Conservation (phyloP, 192 early-diverging fungal genomes). For the Backusella tuberculispora region DNA sequence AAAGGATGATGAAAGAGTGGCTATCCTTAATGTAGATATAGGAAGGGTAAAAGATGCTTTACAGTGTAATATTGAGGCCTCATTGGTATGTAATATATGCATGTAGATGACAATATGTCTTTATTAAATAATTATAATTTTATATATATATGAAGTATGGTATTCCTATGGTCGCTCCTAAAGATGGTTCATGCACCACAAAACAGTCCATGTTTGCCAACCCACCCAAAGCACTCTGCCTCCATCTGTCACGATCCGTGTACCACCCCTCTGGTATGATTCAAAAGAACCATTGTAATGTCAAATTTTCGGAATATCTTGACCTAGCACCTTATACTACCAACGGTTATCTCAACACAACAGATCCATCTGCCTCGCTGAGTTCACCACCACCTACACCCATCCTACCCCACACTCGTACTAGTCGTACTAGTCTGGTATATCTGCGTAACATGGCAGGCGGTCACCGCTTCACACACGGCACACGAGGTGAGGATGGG, state of each 20-base stretch:
- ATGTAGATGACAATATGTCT: background rate
- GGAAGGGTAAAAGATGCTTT: slow-evolving; percentile 47
- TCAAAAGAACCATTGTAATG: slow-evolving; percentile 80
- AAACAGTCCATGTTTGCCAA: slow-evolving; percentile 89
- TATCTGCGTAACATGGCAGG: slow-evolving; percentile 40
- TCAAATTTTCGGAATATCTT: slow-evolving; percentile 70
- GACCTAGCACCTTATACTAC: slow-evolving; percentile 82
- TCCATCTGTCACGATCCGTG: slow-evolving; percentile 88
- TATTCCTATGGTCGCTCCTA: slow-evolving; percentile 38
- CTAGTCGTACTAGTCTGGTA: slow-evolving; percentile 36
- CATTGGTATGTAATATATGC: slow-evolving; percentile 42
- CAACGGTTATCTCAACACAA: slow-evolving; percentile 54
- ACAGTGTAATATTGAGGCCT: slow-evolving; percentile 44
- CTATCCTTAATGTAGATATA: slow-evolving; percentile 38
- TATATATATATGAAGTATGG: slow-evolving; percentile 29
- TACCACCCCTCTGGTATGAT: slow-evolving; percentile 67
- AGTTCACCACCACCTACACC: slow-evolving; percentile 18
- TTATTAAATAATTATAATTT: background rate
- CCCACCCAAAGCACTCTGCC: slow-evolving; percentile 76
- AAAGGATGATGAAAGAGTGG: slow-evolving; percentile 23
- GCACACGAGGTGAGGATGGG: slow-evolving; percentile 6
- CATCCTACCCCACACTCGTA: slow-evolving; percentile 17
- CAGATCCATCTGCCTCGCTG: slow-evolving; percentile 26
- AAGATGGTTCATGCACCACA: slow-evolving; percentile 48
- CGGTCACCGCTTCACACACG: background rate